Conservation (phyloP, 805 yeast genomes). For the Lipomyces spencermartinsiae region DNA sequence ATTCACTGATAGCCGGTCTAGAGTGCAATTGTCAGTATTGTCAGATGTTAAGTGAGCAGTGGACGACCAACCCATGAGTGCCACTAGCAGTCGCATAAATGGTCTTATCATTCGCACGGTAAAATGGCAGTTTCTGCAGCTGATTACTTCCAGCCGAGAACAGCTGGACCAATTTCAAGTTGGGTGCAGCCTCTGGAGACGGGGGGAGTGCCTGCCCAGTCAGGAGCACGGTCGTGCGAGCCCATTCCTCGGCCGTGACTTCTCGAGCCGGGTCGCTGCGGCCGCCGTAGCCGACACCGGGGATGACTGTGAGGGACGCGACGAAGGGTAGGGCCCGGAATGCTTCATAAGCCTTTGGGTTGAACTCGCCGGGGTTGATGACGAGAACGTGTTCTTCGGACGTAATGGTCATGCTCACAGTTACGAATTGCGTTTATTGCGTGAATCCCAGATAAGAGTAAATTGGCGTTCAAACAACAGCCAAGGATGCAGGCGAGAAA, state of each 20-base stretch:
- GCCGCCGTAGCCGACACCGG: slow-evolving; percentile 28
- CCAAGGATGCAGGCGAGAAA: neutral
- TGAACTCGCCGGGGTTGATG: slow-evolving; percentile 20
- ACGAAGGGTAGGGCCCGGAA: slow-evolving; percentile 27
- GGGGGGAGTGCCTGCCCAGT: slow-evolving; percentile 33
- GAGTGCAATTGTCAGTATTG: neutral
- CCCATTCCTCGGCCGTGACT: slow-evolving; percentile 34
- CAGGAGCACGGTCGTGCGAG: slow-evolving; percentile 24
- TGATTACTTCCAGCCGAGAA: slow-evolving; percentile 38
- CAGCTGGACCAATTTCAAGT: slow-evolving; percentile 36
- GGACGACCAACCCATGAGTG: slow-evolving; percentile 34
- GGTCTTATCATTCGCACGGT: slow-evolving; percentile 18
- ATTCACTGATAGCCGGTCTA: slow-evolving; percentile 38
- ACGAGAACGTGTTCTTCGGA: slow-evolving; percentile 29
- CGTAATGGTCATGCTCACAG: slow-evolving; percentile 12
- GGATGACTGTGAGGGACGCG: slow-evolving; percentile 31
- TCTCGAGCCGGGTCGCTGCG: slow-evolving; percentile 19
- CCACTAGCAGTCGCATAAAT: slow-evolving; percentile 38
- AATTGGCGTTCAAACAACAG: neutral
- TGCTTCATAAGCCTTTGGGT: slow-evolving; percentile 18
- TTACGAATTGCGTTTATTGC: neutral
- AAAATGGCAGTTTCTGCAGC: slow-evolving; percentile 24
- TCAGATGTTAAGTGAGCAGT: neutral
- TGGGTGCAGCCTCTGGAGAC: slow-evolving; percentile 34
- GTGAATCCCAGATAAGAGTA: neutral